Conservation (phyloP, 208 protist species). For the Trypanosoma melophagium region DNA sequence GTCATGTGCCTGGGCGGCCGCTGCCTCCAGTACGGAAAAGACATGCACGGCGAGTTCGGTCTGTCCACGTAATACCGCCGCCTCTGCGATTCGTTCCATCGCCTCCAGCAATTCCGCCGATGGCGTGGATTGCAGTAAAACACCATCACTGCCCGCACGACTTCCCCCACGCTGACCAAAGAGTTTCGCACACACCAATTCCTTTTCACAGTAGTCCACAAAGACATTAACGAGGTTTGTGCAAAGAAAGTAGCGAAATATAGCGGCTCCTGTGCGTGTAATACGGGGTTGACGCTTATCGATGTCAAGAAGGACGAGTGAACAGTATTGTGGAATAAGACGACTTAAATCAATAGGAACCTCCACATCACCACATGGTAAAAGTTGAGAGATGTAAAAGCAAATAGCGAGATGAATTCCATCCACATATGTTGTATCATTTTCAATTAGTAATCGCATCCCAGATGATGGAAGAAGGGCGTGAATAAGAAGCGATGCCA, state of each 20-base stretch:
- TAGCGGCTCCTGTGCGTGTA: constrained; percentile 44
- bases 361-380: constrained; percentile 50
- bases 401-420: constrained; percentile 77
- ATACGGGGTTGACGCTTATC: constrained; percentile 31
- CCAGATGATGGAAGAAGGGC: constrained; percentile 67
- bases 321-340: constrained; percentile 56
- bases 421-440: constrained; percentile 60
- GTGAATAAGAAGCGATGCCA: constrained; percentile 72
- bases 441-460: constrained; percentile 67
- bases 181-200: constrained; percentile 50
- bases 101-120: constrained; percentile 59
- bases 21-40: constrained; percentile 37
- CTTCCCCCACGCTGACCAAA: constrained; percentile 50
- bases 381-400: constrained; percentile 55
- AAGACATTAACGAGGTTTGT: constrained; percentile 56
- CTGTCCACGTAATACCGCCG: constrained; percentile 45
- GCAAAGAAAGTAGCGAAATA: constrained; percentile 76
- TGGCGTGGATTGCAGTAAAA: constrained; percentile 31
- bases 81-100: constrained; percentile 55
- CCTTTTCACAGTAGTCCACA: constrained; percentile 64
- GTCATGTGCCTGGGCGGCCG: constrained; percentile 21
- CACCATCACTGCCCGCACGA: constrained; percentile 26
- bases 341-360: constrained; percentile 60
- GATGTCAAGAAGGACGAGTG: constrained; percentile 54
- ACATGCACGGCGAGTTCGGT: constrained; percentile 58